A percentile compares a stretch with the other conserved stretches of the same genome.
Conservation (phyloP, 148 eudicot genomes). For the Dianthus caryophyllus region DNA sequence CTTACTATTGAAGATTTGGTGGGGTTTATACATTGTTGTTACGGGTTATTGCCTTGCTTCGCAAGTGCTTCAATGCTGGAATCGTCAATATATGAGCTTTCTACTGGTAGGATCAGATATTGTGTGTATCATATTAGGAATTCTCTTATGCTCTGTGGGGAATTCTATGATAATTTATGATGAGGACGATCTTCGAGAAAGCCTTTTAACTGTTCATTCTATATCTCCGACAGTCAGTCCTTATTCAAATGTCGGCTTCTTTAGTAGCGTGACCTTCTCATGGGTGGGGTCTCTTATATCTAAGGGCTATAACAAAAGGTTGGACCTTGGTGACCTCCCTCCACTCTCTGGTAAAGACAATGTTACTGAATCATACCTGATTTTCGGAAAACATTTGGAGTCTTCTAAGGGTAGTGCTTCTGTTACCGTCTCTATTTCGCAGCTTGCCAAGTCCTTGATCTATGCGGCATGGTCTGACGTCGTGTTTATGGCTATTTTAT, state of each 20-base stretch:
- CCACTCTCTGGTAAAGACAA: slow-evolving; percentile 27
- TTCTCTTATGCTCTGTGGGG: no score
- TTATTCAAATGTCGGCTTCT: slow-evolving; percentile 26
- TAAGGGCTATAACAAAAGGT: slow-evolving; percentile 33
- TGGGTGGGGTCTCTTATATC: slow-evolving; percentile 35
- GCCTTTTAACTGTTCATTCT: no score
- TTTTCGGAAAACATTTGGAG: slow-evolving; percentile 23
- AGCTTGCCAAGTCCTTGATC: slow-evolving; percentile 30
- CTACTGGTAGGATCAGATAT: no score
- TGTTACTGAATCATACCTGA: slow-evolving; percentile 26
- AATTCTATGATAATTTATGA: no score
- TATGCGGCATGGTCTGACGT: slow-evolving; percentile 32
- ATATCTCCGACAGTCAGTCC: no score
- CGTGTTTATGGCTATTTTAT: slow-evolving; percentile 25
- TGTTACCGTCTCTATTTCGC: slow-evolving; percentile 19
- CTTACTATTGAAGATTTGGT: no score
- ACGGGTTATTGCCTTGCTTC: no score
- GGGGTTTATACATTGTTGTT: no score
- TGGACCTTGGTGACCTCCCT: slow-evolving; percentile 45
- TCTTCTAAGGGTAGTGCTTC: slow-evolving; percentile 17
- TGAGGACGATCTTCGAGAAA: no score
- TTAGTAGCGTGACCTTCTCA: slow-evolving; percentile 31
- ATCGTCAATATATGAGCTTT: no score
- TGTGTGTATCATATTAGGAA: no score
- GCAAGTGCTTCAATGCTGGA: no score